These are phyloP conservation scores for Monosporascus sp. DNA, from an alignment of 2,329 filamentous ascomycete genomes.

Conservation along the genomic window DNA sequence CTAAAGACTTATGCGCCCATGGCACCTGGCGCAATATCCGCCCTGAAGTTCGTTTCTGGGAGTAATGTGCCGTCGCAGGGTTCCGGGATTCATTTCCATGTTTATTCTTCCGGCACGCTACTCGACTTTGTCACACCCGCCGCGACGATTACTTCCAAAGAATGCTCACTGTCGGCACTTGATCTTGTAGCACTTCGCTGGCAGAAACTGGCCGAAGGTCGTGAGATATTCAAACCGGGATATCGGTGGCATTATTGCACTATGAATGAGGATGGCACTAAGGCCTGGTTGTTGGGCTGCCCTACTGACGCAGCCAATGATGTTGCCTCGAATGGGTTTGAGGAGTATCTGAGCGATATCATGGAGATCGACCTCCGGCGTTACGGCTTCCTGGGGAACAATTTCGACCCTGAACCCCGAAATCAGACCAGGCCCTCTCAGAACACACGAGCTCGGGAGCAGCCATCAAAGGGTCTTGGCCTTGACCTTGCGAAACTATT, in stretches of 20 bases:
- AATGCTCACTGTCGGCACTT: conserved; percentile 85
- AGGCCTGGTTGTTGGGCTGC: conserved; percentile 94
- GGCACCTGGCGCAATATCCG: conserved; percentile 84
- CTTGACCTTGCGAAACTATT: conserved; percentile 83
- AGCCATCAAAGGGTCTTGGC: conserved; percentile 66
- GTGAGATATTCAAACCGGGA: conserved; percentile 85
- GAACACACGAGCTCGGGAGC: conserved; percentile 41
- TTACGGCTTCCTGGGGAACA: conserved; percentile 85
- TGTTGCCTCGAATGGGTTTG: conserved; percentile 64
- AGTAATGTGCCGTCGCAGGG: conserved; percentile 82
- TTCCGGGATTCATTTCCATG: conserved; percentile 89
- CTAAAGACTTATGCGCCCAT: conserved; percentile 72
- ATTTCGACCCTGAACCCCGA: conserved; percentile 52
- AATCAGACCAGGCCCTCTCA: conserved; percentile 44
- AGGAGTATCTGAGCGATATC: conserved; percentile 91
- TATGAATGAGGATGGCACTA: conserved; percentile 90
- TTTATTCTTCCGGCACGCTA: conserved; percentile 86
- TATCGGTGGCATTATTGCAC: conserved; percentile 99
- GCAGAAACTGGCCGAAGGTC: conserved; percentile 91
- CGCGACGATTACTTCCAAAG: conserved; percentile 75
- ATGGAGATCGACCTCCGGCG: conserved; percentile 88
- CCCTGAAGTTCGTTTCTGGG: conserved; percentile 83
- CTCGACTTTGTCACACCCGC: conserved; percentile 93
- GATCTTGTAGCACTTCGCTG: conserved; percentile 84
- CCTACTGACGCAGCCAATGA: conserved; percentile 68